phyloP scores from a whole-genome alignment of 352 stramenopile genomes.

The Phytophthora parvispora region DNA sequence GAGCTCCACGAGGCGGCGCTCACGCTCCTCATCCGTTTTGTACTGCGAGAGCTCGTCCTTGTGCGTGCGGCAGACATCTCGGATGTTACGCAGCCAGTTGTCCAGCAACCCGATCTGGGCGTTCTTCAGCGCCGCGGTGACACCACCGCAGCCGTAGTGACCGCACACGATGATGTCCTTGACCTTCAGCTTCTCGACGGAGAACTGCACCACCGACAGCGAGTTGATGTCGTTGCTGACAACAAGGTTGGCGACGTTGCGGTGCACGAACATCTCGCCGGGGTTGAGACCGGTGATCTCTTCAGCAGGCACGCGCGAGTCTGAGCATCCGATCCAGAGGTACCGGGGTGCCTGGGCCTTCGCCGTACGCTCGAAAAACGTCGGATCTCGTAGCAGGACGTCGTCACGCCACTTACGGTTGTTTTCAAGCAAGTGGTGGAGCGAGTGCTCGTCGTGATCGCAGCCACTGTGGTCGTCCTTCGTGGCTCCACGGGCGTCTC shows the following conservation, averaged over 20 bases:
- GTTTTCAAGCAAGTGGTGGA: conserved; percentile 70
- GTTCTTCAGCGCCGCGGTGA: conserved; percentile 82
- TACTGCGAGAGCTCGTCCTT: conserved; percentile 32
- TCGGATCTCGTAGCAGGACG: conserved; percentile 60
- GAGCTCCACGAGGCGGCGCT: conserved; percentile 73
- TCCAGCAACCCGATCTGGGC: conserved; percentile 84
- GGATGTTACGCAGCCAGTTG: conserved; percentile 94
- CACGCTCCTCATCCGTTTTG: conserved; percentile 34
- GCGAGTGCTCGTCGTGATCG: conserved; percentile 28
- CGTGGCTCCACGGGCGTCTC: conserved; percentile 6
- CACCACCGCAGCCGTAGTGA: conserved; percentile 93
- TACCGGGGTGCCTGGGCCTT: conserved; percentile 86
- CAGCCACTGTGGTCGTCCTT: conserved; percentile 30
- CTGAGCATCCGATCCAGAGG: conserved; percentile 91
- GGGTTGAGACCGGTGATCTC: conserved; percentile 84
- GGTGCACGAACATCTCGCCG: conserved; percentile 92
- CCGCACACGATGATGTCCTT: conserved; percentile 94
- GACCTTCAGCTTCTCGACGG: conserved; percentile 90
- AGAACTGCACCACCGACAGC: conserved; percentile 71
- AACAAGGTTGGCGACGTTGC: conserved; percentile 90
- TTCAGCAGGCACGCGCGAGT: conserved; percentile 87
- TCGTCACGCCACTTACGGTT: conserved; percentile 75
- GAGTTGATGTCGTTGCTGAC: conserved; percentile 73
- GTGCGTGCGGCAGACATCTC: conserved; percentile 59
- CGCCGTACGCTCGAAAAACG: conserved; percentile 78